phyloP scores from a whole-genome alignment of 2,329 filamentous ascomycete genomes.

The Talaromyces sp. region DNA sequence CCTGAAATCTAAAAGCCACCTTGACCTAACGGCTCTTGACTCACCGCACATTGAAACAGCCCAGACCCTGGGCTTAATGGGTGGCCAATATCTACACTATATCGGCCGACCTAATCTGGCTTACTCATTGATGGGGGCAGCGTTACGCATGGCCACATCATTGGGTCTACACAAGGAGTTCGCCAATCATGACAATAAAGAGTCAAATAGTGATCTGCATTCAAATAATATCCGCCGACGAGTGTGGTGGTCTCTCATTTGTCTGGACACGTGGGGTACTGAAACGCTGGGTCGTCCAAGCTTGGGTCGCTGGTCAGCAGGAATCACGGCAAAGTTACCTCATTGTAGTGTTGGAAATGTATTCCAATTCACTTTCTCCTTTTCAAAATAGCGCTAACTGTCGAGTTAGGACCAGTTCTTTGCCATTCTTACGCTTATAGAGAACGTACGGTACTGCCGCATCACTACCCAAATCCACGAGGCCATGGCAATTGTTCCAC shows the following conservation, averaged over 20 bases:
- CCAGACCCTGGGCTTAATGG: conserved; percentile 19
- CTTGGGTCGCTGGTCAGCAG: conserved; percentile 62
- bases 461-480: conserved; percentile 76
- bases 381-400: conserved; percentile 9
- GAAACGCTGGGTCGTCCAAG: conserved; percentile 68
- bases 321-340: conserved; percentile 63
- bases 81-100: conserved; percentile 19
- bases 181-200: not conserved
- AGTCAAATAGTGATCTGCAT: not conserved
- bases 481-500: conserved; percentile 60
- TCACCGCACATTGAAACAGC: conserved; percentile 69
- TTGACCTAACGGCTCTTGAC: conserved; percentile 64
- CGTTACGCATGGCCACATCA: conserved; percentile 18
- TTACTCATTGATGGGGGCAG: conserved; percentile 18
- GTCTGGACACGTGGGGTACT: conserved; percentile 69
- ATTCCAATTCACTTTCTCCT: not conserved
- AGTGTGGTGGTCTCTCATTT: conserved; percentile 73
- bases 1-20: conserved; percentile 61
- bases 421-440: conserved; percentile 65
- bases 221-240: not conserved
- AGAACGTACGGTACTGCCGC: conserved; percentile 75
- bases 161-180: conserved; percentile 16
- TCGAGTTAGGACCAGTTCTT: conserved; percentile 51
- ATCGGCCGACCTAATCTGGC: conserved; percentile 19
- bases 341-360: conserved; percentile 43